Base-by-base conservation (phyloP, 2,329 filamentous ascomycete genomes). In the Capronia coronata region DNA sequence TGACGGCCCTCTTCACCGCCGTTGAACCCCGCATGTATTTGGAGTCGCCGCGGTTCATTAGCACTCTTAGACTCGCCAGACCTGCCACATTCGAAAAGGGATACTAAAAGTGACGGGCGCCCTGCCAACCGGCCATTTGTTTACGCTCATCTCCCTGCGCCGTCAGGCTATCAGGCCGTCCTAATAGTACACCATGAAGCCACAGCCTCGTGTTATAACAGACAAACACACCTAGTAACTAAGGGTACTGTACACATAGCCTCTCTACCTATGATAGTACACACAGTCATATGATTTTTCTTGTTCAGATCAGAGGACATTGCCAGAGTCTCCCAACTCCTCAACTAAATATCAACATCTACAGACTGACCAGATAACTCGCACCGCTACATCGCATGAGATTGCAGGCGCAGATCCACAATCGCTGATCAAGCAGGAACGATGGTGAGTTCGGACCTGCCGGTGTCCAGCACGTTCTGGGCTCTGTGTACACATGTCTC, bases 361-460 rank as follows among this genome's bases (percentile, higher is more conserved):
- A 27, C 25, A 27, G 25, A 27, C 25, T n/a, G n/a, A n/a, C n/a
- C n/a, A n/a, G n/a, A n/a, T n/a, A n/a, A 18, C 7, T 22, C 35
- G 5, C 35, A 38, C 35, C 16, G 3, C 29, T 41, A 14, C 19
- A 11, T 41, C n/a, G n/a, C n/a, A n/a, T n/a, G 22, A 29, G 37
- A 41, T 13, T 23, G 41, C 38, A 4, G 32, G 44, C 19, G 37
- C 47, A 49, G 32, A 44, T 39, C 49, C 18, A 23, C 39, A 22
- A n/a, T 3, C 19, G 30, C 7, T 27, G 19, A 41, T 39, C 41
- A 41, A 41, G 27, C 39, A 51, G 8, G 14, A 7, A 46, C 35
- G 37, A 55, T 55, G 52, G 52, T 50, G 44, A 37, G 49, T 49
- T 19, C 18, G 2, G 19, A 27, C 21, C 2, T n/a, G n/a, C 34